Evolutionary conservation across 176 grass and related monocot species (phyloP), one percentile per base, ranked within the genome.

Genomic region (Phyllostachys edulis): DNA sequence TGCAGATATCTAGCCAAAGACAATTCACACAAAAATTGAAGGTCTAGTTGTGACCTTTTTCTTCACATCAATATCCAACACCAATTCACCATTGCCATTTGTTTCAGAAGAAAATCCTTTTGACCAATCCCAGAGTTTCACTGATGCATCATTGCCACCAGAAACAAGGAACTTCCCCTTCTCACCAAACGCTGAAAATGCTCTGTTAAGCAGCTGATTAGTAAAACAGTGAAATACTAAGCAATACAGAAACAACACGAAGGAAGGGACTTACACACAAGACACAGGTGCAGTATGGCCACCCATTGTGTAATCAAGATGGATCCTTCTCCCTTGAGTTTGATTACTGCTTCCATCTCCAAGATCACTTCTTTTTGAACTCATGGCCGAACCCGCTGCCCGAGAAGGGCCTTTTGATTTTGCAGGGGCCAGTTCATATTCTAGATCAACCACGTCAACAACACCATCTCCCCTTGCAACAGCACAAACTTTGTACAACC

Each of bases 91-190:
- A 60, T 73, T 88, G 42, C 38, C 87, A 82, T 77, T 85, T 83
- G 87, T 79, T 85, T 95, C 85, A 74, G 85, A 86, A 81, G 76
- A 90, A 85, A 93, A 94, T 60, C 80, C 76, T 85, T 87, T 95
- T 11, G 87, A 92, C 96, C 93, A 98, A 91, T 95, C 84, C 96
- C 96, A 98, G 42, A 98, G 74, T 88, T 98, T 98, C 41, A 98
- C 80, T 34, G 73, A 71, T 76, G 96, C 84, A 85, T 98, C 96
- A 82, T 98, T 98, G 74, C 93, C 96, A 63, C 96, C 96, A 0
- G 96, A 98, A 93, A 95, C 75, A 11, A 98, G 87, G 85, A 93
- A 92, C 64, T 94, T 95, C 5, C 96, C 96, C 76, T 89, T 89
- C 83, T 98, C 96, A 36, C 91, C 89, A 81, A 98, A 98, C 63